Base-by-base conservation (phyloP, 2,329 filamentous ascomycete genomes). In the Exophiala sp. region DNA sequence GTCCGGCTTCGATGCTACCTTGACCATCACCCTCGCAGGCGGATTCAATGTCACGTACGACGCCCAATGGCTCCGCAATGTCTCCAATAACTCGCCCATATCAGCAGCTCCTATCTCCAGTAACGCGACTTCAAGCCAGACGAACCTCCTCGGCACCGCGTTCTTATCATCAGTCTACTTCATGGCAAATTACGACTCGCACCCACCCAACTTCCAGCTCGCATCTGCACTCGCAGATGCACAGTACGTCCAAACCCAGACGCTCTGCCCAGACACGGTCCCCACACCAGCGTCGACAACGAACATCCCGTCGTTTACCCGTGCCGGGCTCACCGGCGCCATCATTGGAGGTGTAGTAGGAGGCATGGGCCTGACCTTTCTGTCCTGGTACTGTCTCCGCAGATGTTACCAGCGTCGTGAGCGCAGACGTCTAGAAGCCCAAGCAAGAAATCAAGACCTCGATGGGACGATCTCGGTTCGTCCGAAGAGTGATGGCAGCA, bases 161-260 rank as follows among this genome's bases (percentile, higher is more conserved):
- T 75, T 72, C 59, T 69, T 76, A 34, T 66, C 64, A 11, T 70
- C 74, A 54, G 65, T 75, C 51, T 76, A 75, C 60, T 66, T 76
- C 32, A 74, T 74, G 65, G 67, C 70, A 40, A 71, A 75, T 59
- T 75, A 69, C 60, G 72, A 74, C 43, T 57, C 65, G 2, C 62
- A 65, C 44, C 52, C 55, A 12, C 60, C 60, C 1, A 50, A 47
- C 2, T 75, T 76, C 63, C 72, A 68, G 61, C 70, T 76, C 47
- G 72, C 73, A 1, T 57, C 66, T 29, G 73, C 69, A 2, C 60
- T 72, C 5, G 66, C 68, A 44, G 68, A 71, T 40, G 68, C 69
- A 52, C 70, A 68, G 47, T 69, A 68, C 57, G 70, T 75, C 54
- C 71, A 71, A 65, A 72, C 73, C 5, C 58, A 63, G 1, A 66